Evolutionary conservation across 2,329 filamentous ascomycete genomes (phyloP).

Genomic region (Fusarium cyanostomum): DNA sequence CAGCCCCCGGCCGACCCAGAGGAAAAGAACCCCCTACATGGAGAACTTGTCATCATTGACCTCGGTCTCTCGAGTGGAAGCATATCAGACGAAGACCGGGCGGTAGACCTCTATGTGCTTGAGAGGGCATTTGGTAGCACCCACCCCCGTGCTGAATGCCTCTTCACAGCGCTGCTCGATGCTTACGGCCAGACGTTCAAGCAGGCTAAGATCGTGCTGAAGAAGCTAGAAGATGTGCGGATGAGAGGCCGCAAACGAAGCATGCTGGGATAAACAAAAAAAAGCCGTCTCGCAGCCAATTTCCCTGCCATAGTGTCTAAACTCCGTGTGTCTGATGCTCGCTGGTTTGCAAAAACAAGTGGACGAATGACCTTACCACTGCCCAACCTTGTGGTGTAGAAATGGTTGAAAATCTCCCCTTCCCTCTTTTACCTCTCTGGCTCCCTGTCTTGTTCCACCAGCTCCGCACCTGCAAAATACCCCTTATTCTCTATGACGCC

Average conservation of each 20-base stretch:
- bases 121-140: slow-evolving; percentile 95
- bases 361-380: slow-evolving; percentile 28
- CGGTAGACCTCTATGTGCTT: slow-evolving; percentile 94
- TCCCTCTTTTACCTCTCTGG: not conserved
- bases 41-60: slow-evolving; percentile 90
- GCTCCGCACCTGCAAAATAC: slow-evolving; percentile 88
- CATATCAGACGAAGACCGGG: slow-evolving; percentile 87
- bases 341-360: slow-evolving; percentile 45
- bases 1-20: slow-evolving; percentile 46
- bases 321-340: slow-evolving; percentile 48
- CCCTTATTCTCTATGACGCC: slow-evolving; percentile 99
- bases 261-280: slow-evolving; percentile 78
- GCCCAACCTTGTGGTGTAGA: slow-evolving; percentile 25
- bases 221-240: slow-evolving; percentile 88
- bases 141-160: slow-evolving; percentile 82
- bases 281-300: slow-evolving; percentile 40
- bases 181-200: slow-evolving; percentile 81
- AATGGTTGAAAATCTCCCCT: slow-evolving; percentile 16
- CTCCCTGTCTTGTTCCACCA: slow-evolving; percentile 54
- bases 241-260: slow-evolving; percentile 95
- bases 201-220: slow-evolving; percentile 77
- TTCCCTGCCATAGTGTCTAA: slow-evolving; percentile 40
- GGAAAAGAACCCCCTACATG: slow-evolving; percentile 57
- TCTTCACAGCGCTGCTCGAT: slow-evolving; percentile 78
- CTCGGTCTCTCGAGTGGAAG: slow-evolving; percentile 89